phyloP scores from a whole-genome alignment of 208 protist species.

The Leishmania guyanensis region DNA sequence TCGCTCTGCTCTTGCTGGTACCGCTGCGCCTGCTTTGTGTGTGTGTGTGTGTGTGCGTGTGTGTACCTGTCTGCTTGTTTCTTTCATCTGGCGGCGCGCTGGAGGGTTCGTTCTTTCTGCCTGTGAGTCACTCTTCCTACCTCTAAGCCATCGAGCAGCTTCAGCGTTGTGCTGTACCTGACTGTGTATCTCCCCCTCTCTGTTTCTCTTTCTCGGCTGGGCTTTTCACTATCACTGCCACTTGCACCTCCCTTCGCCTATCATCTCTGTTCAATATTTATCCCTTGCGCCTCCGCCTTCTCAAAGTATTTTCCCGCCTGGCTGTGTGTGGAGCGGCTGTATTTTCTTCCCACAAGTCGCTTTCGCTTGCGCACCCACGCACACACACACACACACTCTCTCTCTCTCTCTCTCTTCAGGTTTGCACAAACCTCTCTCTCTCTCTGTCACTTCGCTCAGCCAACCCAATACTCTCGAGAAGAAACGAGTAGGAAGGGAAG shows the following conservation, averaged over 20 bases:
- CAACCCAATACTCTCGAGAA: constrained; percentile 5
- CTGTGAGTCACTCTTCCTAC: not conserved
- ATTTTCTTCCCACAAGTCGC: too few species aligned
- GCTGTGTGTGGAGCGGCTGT: not conserved
- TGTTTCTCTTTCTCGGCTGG: constrained; percentile 12
- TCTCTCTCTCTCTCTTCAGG: too few species aligned
- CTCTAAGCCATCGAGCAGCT: not conserved
- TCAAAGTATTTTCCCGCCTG: not conserved
- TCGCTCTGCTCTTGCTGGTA: too few species aligned
- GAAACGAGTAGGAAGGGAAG: not conserved
- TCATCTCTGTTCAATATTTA: constrained; percentile 7
- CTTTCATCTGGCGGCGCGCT: too few species aligned
- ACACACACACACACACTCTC: too few species aligned
- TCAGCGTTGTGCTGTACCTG: not conserved
- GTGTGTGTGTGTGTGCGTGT: not conserved
- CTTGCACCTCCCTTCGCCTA: not conserved
- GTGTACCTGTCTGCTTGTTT: not conserved
- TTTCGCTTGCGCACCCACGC: too few species aligned
- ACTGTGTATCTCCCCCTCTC: constrained; percentile 4
- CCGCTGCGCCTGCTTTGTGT: not conserved
- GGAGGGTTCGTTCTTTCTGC: not conserved
- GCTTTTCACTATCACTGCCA: not conserved
- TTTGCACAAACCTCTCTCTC: too few species aligned
- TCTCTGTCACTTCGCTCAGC: not conserved
- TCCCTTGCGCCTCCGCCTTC: not conserved